Evolutionary conservation across 1,284 basidiomycete genomes (phyloP).

Genomic region (Pascua guehoae): DNA sequence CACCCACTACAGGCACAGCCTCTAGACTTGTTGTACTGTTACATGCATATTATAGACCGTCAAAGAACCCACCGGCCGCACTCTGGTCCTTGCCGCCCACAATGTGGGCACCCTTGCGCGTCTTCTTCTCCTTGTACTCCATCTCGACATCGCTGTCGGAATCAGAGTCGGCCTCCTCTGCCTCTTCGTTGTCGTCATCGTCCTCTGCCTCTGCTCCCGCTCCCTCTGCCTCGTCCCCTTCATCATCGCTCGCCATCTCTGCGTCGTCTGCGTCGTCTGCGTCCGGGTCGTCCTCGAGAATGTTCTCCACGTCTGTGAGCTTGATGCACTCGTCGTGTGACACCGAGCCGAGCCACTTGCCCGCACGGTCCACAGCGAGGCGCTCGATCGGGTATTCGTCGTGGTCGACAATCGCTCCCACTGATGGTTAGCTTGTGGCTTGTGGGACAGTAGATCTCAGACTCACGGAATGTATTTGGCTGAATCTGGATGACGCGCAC

Average conservation of each 20-base stretch:
- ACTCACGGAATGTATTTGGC: slow-evolving; percentile 70
- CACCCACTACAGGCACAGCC: background rate
- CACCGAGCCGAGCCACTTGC: slow-evolving; percentile 85
- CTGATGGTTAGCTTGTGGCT: slow-evolving; percentile 18
- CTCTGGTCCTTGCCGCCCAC: slow-evolving; percentile 36
- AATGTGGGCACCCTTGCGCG: slow-evolving; percentile 42
- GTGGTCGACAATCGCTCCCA: slow-evolving; percentile 87
- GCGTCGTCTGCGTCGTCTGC: slow-evolving; percentile 14
- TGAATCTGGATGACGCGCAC: slow-evolving; percentile 84
- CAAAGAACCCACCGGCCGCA: slow-evolving; percentile 64
- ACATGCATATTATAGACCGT: slow-evolving; percentile 53
- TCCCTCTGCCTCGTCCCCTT: slow-evolving; percentile 7
- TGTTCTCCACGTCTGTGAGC: slow-evolving; percentile 71
- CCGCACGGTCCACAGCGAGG: slow-evolving; percentile 60
- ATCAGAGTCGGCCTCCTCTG: slow-evolving; percentile 47
- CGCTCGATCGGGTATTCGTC: slow-evolving; percentile 87
- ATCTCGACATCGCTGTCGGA: slow-evolving; percentile 16
- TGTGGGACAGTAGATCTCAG: background rate
- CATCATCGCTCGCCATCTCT: slow-evolving; percentile 14
- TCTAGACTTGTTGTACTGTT: slow-evolving; percentile 4
- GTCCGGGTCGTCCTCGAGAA: slow-evolving; percentile 55
- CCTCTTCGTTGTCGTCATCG: slow-evolving; percentile 30
- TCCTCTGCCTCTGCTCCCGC: slow-evolving; percentile 15
- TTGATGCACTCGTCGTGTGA: slow-evolving; percentile 84
- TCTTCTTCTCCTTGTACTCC: slow-evolving; percentile 31